Conservation (phyloP, 2,329 filamentous ascomycete species). For the Penicillium olsonii region DNA sequence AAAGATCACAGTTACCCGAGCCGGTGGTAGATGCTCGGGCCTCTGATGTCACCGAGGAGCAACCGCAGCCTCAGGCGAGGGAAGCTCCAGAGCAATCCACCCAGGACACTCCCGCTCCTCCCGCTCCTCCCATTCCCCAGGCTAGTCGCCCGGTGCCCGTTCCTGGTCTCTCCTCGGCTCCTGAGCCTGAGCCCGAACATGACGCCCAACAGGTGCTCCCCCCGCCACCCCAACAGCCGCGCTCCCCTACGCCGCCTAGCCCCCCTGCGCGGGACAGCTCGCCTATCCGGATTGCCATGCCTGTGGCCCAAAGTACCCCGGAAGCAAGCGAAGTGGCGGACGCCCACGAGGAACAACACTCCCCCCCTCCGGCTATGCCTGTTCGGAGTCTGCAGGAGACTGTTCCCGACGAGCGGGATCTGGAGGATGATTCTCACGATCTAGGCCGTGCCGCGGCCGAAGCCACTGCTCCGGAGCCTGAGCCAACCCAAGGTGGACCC, state of each 20-base stretch:
- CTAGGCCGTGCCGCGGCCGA: conserved; percentile 61
- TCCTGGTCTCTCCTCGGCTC: conserved; percentile 69
- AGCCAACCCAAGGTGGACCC: conserved; percentile 56
- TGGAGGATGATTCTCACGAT: conserved; percentile 64
- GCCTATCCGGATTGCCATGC: conserved; percentile 82
- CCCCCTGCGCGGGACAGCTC: conserved; percentile 60
- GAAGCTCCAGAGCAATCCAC: conserved; percentile 82
- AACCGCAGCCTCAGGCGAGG: conserved; percentile 66
- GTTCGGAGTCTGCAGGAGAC: conserved; percentile 63
- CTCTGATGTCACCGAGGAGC: conserved; percentile 53
- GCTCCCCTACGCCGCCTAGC: conserved; percentile 52
- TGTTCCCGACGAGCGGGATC: conserved; percentile 64
- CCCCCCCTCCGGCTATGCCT: conserved; percentile 56
- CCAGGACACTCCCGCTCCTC: conserved; percentile 57
- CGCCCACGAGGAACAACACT: conserved; percentile 44
- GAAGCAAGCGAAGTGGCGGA: conserved; percentile 47
- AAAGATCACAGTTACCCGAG: conserved; percentile 58
- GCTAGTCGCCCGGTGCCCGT: conserved; percentile 70
- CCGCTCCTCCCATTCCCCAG: conserved; percentile 61
- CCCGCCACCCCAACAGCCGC: conserved; percentile 48
- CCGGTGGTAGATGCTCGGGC: conserved; percentile 65
- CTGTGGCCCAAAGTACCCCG: conserved; percentile 66
- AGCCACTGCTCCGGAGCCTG: conserved; percentile 49
- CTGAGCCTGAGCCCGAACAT: conserved; percentile 50
- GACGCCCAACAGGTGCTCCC: conserved; percentile 37